Conservation (phyloP, 2,329 filamentous ascomycete genomes). For the Cytospora chrysosperma region DNA sequence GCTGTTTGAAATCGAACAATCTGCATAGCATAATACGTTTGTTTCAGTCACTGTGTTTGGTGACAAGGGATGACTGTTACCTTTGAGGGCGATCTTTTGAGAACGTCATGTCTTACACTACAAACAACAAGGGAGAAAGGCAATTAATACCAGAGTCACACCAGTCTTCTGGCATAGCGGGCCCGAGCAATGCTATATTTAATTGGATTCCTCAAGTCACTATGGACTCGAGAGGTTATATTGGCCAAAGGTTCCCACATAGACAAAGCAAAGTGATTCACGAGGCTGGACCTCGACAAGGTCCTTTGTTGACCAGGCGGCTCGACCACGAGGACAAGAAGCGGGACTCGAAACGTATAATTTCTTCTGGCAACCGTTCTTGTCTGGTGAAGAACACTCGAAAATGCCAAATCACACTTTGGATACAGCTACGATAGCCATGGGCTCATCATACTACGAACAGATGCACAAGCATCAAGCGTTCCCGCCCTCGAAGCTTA, state of each 20-base stretch:
- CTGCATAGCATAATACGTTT: not conserved
- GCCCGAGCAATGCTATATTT: not conserved
- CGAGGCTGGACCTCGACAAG: slow-evolving; percentile 5
- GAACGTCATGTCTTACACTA: slow-evolving; percentile 11
- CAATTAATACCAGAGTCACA: not conserved
- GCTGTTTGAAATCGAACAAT: not conserved
- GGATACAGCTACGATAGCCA: not conserved
- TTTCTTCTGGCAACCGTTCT: not conserved
- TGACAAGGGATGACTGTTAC: slow-evolving; percentile 7
- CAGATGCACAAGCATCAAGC: slow-evolving; percentile 5
- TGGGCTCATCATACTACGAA: slow-evolving; percentile 1
- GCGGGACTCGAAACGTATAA: not conserved
- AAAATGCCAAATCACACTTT: too few relatives aligned
- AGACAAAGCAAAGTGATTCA: slow-evolving; percentile 14
- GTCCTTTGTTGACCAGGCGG: slow-evolving; percentile 7
- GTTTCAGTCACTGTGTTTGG: not conserved
- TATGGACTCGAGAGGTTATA: not conserved
- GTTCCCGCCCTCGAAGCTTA: slow-evolving; percentile 2
- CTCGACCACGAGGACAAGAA: not conserved
- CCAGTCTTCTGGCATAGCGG: not conserved
- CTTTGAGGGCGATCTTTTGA: not conserved
- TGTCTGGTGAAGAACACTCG: not conserved
- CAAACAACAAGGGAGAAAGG: slow-evolving; percentile 13
- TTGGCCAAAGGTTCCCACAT: not conserved
- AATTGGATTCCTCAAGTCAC: not conserved